Percentiles rank a stretch among this genome's conserved stretches.
Conservation (phyloP, 2,329 filamentous ascomycete genomes). For the Fusarium sororula region DNA sequence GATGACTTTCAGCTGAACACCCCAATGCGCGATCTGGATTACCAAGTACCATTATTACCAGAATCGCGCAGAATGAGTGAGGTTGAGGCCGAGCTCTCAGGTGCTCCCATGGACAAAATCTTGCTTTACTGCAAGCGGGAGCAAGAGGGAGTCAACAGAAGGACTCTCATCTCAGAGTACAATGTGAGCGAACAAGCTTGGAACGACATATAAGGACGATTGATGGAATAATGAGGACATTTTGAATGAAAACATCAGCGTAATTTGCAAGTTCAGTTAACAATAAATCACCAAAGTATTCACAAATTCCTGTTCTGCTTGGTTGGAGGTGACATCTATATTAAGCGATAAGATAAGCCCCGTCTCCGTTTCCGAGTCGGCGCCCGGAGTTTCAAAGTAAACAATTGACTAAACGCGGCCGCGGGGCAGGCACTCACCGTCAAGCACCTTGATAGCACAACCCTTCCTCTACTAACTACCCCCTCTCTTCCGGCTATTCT, state of each 20-base stretch:
- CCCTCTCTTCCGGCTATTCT: not conserved
- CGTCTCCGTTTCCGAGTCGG: conserved; percentile 4
- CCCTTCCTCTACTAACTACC: not conserved
- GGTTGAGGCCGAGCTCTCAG: conserved; percentile 29
- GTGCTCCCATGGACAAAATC: conserved; percentile 35
- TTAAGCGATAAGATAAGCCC: conserved; percentile 27
- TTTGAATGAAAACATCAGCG: not conserved
- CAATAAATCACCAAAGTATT: not conserved
- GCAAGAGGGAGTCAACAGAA: conserved; percentile 1
- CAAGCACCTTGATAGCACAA: conserved; percentile 27
- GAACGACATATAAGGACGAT: not conserved
- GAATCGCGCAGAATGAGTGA: conserved; percentile 24
- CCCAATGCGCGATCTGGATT: conserved; percentile 5
- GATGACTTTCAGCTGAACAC: conserved; percentile 24
- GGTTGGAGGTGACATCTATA: not conserved
- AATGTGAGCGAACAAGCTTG: conserved; percentile 12
- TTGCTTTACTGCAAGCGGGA: conserved; percentile 27
- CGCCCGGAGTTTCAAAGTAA: conserved; percentile 17
- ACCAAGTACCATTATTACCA: conserved; percentile 23
- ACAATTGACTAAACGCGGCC: conserved; percentile 20
- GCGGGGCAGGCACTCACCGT: conserved; percentile 26
- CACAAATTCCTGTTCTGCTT: not conserved
- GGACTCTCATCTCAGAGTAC: conserved; percentile 30
- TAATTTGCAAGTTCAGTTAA: not conserved
- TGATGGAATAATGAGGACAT: not conserved